Evolutionary conservation across 495 filamentous ascomycete species (phyloP), one percentile per base, ranked within the genome.

Genomic region (Hyaloscypha hepaticicola): DNA sequence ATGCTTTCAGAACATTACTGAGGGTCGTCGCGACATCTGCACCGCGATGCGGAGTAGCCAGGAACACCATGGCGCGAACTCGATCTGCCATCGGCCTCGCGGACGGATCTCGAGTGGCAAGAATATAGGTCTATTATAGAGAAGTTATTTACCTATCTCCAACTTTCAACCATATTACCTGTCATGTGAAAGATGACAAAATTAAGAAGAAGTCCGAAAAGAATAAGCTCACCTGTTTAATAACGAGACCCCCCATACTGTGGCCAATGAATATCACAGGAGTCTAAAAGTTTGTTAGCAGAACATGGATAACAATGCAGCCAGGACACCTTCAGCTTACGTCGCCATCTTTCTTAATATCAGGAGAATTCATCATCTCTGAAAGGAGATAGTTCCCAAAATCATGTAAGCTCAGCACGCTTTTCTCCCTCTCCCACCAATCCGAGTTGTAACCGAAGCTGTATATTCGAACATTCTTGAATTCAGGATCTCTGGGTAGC

Each of bases 231-330:
- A 45, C 50, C 50, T 52, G 80, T 65, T 87, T 87, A 14, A 79
- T 77, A 16, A 87, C 79, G 29, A 80, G 70, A 3, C 82, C 82
- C 26, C 83, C 83, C 82, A 84, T 83, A 65, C 76, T 79, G 69
- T 85, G 83, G 12, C 78, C 80, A 26, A 84, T 71, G 4, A 84
- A 61, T 21, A 83, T 70, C 24, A 84, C 73, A 22, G 72, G 69
- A 8, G 74, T 75, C 59, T n/a, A n/a, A n/a, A n/a, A n/a, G n/a
- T n/a, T n/a, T n/a, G n/a, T n/a, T n/a, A n/a, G n/a, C n/a, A n/a
- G n/a, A n/a, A n/a, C n/a, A n/a, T n/a, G n/a, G n/a, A n/a, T n/a
- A n/a, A n/a, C n/a, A n/a, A n/a, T n/a, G n/a, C n/a, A n/a, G n/a
- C n/a, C n/a, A n/a, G n/a, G n/a, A n/a, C n/a, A n/a, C n/a, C n/a